Evolutionary conservation across 2,329 filamentous ascomycete species (phyloP).

Genomic region (Berkeleyomyces rouxiae): DNA sequence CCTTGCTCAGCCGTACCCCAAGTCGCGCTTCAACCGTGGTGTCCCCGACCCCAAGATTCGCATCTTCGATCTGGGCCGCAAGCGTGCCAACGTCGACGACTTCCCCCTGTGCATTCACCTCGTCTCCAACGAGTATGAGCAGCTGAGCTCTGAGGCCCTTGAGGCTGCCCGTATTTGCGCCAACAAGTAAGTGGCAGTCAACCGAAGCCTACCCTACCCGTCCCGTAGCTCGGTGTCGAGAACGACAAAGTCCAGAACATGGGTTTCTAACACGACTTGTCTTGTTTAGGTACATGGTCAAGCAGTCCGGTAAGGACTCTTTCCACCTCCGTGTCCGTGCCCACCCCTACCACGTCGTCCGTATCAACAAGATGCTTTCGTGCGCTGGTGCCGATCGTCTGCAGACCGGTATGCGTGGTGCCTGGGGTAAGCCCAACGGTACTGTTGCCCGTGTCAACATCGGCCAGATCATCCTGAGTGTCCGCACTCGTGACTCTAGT

Average conservation of each 20-base stretch:
- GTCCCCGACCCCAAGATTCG: slow-evolving; percentile 71
- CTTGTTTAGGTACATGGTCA: slow-evolving; percentile 43
- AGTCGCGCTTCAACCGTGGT: slow-evolving; percentile 99
- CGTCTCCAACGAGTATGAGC: slow-evolving; percentile 99
- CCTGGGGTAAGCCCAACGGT: slow-evolving; percentile 99
- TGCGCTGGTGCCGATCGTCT: slow-evolving; percentile 99
- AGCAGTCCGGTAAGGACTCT: slow-evolving; percentile 53
- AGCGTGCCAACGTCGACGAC: slow-evolving; percentile 97
- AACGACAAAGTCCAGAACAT: background rate
- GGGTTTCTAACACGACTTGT: background rate
- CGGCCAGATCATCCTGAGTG: slow-evolving; percentile 93
- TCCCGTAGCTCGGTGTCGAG: background rate
- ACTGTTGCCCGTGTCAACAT: slow-evolving; percentile 99
- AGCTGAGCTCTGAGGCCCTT: slow-evolving; percentile 97
- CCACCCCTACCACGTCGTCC: slow-evolving; percentile 99
- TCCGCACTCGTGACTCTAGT: slow-evolving; percentile 91
- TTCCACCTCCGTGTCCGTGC: slow-evolving; percentile 68
- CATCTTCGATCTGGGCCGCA: slow-evolving; percentile 98
- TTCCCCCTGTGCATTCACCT: slow-evolving; percentile 99
- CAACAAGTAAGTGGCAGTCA: slow-evolving; percentile 55
- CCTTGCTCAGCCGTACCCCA: slow-evolving; percentile 67
- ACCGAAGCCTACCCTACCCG: background rate
- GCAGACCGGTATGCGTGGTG: slow-evolving; percentile 99
- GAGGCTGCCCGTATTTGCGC: slow-evolving; percentile 99
- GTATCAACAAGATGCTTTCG: slow-evolving; percentile 99